Evolutionary conservation across 805 yeast genomes (phyloP).

Genomic region (Saturnispora ahearnii): DNA sequence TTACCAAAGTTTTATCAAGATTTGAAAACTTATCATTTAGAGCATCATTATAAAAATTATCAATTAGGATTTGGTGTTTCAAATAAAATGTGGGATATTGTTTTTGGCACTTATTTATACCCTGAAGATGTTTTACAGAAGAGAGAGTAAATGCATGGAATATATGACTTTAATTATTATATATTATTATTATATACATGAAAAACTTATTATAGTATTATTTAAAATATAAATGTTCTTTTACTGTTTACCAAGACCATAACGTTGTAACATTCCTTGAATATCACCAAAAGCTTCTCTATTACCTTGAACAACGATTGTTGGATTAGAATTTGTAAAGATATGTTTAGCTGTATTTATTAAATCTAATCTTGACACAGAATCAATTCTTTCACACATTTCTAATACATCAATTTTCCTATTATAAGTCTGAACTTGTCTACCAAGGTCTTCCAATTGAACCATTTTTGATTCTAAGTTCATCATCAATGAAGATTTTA

Average conservation of each 20-base stretch:
- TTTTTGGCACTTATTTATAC: slow-evolving; percentile 74
- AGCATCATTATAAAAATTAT: slow-evolving; percentile 95
- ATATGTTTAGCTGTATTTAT: slow-evolving; percentile 66
- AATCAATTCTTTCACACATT: slow-evolving; percentile 71
- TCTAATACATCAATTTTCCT: slow-evolving; percentile 65
- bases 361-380: slow-evolving; percentile 58
- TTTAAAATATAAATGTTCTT: neutral
- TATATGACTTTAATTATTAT: neutral
- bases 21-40: slow-evolving; percentile 84
- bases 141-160: slow-evolving; percentile 18
- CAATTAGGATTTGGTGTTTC: slow-evolving; percentile 97
- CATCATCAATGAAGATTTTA: slow-evolving; percentile 81
- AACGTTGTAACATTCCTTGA: slow-evolving; percentile 48
- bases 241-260: slow-evolving; percentile 54
- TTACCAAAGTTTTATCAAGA: slow-evolving; percentile 71
- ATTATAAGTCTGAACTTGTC: slow-evolving; percentile 85
- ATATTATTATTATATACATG: neutral
- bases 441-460: slow-evolving; percentile 90
- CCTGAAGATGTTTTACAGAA: slow-evolving; percentile 37
- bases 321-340: slow-evolving; percentile 68
- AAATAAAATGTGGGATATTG: slow-evolving; percentile 84
- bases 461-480: slow-evolving; percentile 88
- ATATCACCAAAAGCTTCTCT: slow-evolving; percentile 83
- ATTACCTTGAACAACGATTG: slow-evolving; percentile 83
- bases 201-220: neutral